Conservation (phyloP, 306 rosid genomes). For the Cicer arietinum region DNA sequence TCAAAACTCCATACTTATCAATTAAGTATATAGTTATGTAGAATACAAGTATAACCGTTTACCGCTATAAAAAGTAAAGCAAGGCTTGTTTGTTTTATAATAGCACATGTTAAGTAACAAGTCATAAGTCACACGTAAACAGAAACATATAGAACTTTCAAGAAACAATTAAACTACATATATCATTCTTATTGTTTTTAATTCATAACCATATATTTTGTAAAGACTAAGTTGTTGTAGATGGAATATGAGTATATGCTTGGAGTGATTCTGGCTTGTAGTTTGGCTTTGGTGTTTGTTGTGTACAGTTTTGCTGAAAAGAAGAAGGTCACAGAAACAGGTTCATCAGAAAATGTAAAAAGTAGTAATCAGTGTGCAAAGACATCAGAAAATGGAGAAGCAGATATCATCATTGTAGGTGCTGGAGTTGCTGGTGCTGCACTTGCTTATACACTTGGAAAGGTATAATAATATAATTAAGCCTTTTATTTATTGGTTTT, state of each 20-base stretch:
- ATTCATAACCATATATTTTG: background rate
- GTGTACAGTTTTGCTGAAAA: slow-evolving; percentile 45
- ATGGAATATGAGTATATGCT: slow-evolving; percentile 58
- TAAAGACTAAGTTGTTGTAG: background rate
- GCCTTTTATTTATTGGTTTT: slow-evolving; percentile 4
- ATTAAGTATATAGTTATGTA: slow-evolving; percentile 28
- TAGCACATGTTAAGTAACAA: background rate
- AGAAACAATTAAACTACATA: background rate
- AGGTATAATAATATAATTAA: slow-evolving; percentile 51
- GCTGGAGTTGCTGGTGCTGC: slow-evolving; percentile 65
- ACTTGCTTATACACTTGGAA: slow-evolving; percentile 62
- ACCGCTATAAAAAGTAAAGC: slow-evolving; percentile 31
- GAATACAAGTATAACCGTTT: background rate
- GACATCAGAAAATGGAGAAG: slow-evolving; percentile 43
- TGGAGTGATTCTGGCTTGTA: slow-evolving; percentile 54
- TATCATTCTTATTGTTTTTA: background rate
- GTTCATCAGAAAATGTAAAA: slow-evolving; percentile 44
- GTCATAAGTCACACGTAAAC: background rate
- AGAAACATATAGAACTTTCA: background rate
- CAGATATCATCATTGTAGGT: slow-evolving; percentile 54
- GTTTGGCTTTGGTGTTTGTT: slow-evolving; percentile 50
- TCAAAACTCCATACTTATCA: slow-evolving; percentile 23
- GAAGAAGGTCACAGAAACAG: slow-evolving; percentile 45
- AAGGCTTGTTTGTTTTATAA: background rate
- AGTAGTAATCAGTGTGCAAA: slow-evolving; percentile 35